Evolutionary conservation across 805 yeast genomes (phyloP).

Genomic region (Saccharomycopsis sp.): DNA sequence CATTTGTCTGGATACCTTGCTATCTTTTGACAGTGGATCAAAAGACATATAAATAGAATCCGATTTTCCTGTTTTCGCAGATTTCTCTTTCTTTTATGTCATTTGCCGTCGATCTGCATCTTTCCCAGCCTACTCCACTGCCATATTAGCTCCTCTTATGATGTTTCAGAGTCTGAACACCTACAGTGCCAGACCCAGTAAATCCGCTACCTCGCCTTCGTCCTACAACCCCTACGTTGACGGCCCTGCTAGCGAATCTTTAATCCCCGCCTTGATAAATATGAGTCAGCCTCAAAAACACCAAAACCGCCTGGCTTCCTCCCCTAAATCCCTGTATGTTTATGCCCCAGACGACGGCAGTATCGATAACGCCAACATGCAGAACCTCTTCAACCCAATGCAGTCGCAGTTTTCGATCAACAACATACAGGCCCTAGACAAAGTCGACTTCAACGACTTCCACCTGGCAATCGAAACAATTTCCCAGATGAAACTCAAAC

Average conservation of each 20-base stretch:
- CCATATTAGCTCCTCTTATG: neutral
- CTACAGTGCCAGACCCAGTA: neutral
- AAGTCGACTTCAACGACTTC: constrained; percentile 16
- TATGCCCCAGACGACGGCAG: neutral
- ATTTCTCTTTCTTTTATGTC: neutral
- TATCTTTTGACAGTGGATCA: no score
- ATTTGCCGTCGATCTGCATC: neutral
- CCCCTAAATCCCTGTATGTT: neutral
- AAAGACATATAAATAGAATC: neutral
- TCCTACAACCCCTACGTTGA: neutral
- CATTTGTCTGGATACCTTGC: neutral
- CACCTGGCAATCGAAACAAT: constrained; percentile 15
- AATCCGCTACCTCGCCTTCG: neutral
- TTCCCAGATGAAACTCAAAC: constrained; percentile 10
- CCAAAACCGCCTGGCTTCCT: neutral
- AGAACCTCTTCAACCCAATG: neutral
- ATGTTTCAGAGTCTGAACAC: constrained; percentile 1
- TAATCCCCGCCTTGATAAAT: neutral
- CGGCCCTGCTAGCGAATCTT: neutral
- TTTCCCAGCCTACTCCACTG: neutral
- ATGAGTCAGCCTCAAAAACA: neutral
- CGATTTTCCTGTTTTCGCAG: neutral
- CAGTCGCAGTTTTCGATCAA: neutral
- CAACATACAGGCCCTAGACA: constrained; percentile 15
- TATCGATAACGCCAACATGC: neutral